Evolutionary conservation across 805 yeast species (phyloP).

Genomic region (Metschnikowia henanensis): DNA sequence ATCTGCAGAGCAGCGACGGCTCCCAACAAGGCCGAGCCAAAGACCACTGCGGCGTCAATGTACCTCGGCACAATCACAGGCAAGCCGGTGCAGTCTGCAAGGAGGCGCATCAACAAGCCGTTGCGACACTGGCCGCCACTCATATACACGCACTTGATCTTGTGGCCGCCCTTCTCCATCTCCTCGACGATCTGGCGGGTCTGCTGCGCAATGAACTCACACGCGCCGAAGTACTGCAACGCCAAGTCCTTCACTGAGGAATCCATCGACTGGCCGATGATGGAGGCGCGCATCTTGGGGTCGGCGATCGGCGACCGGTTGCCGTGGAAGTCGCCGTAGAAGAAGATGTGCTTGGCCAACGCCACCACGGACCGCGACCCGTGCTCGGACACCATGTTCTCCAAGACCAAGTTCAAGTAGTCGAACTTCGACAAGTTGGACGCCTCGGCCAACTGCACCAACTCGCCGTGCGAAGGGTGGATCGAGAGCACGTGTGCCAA

Average conservation of each 20-base stretch:
- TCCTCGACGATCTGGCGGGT: constrained; percentile 92
- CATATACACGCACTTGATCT: constrained; percentile 74
- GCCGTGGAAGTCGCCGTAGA: constrained; percentile 96
- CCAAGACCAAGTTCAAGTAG: constrained; percentile 73
- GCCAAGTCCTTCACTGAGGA: constrained; percentile 82
- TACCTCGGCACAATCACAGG: constrained; percentile 93
- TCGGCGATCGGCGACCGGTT: constrained; percentile 98
- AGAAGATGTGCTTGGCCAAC: constrained; percentile 81
- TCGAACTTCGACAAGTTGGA: constrained; percentile 78
- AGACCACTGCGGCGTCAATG: constrained; percentile 95
- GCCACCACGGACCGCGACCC: constrained; percentile 72
- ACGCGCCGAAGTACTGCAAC: constrained; percentile 83
- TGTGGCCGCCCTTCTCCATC: constrained; percentile 80
- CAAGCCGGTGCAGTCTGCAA: constrained; percentile 91
- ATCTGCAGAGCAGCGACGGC: constrained; percentile 85
- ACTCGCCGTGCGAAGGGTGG: constrained; percentile 84
- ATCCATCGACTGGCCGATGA: constrained; percentile 94
- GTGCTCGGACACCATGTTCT: constrained; percentile 55
- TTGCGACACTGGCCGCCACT: constrained; percentile 98
- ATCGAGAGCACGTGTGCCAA: constrained; percentile 83
- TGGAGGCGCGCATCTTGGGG: constrained; percentile 86
- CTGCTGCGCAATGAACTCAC: constrained; percentile 97
- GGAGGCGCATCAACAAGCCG: constrained; percentile 79
- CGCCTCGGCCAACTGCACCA: constrained; percentile 64
- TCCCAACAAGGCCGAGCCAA: constrained; percentile 93